Conservation (phyloP, 2,329 filamentous ascomycete species). For the Dothideomycetes sp. region DNA sequence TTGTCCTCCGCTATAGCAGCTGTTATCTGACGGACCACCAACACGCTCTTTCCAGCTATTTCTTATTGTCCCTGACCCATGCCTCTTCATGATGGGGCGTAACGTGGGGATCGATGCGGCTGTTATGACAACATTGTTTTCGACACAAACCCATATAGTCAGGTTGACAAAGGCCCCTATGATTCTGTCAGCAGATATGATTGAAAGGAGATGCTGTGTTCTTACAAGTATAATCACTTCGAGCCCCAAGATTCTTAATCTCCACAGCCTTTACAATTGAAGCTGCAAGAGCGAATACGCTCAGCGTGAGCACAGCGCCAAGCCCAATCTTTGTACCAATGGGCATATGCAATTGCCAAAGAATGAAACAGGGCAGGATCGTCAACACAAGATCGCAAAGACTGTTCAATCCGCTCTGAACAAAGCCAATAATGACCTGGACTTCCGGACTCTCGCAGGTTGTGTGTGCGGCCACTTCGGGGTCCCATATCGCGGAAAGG, state of each 20-base stretch:
- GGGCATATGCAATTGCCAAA: neutral
- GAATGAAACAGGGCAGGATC: neutral
- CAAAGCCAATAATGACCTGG: neutral
- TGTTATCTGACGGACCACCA: no score
- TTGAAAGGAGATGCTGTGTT: neutral
- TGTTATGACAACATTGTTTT: neutral
- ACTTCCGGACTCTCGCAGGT: neutral
- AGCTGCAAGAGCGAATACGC: neutral
- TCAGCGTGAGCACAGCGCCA: neutral
- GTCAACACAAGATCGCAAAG: neutral
- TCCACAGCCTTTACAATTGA: neutral
- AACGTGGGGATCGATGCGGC: neutral
- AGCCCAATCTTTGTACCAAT: neutral
- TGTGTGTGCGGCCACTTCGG: neutral
- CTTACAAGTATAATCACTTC: neutral
- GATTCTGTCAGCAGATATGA: neutral
- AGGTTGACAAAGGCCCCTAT: neutral
- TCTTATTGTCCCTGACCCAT: no score
- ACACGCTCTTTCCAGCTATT: no score
- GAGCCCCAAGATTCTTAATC: neutral
- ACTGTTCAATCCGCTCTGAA: neutral
- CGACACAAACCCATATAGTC: neutral
- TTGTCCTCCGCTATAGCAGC: neutral
- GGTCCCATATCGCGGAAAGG: neutral
- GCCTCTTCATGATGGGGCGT: neutral